Conservation (phyloP, 768 basidiomycete species). For the Inosperma sp. region DNA sequence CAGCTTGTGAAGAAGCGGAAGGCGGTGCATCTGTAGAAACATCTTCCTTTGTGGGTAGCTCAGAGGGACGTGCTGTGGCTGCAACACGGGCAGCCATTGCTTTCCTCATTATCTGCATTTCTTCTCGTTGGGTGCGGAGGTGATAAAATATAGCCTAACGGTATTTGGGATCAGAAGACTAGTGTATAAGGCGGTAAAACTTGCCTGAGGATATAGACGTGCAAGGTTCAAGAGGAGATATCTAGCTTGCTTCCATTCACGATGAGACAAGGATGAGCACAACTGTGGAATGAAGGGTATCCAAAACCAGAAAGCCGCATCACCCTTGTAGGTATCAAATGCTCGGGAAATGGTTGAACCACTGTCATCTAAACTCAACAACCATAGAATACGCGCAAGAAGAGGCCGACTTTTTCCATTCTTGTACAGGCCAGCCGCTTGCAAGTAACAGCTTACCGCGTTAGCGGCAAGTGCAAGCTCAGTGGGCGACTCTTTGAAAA, state of each 20-base stretch:
- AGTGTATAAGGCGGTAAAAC: slow-evolving; percentile 20
- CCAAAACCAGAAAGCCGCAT: slow-evolving; percentile 98
- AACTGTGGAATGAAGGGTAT: slow-evolving; percentile 95
- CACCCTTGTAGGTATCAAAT: slow-evolving; percentile 94
- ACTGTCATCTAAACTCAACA: slow-evolving; percentile 87
- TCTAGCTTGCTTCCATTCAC: slow-evolving; percentile 90
- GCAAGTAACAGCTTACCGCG: slow-evolving; percentile 96
- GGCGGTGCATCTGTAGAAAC: slow-evolving; percentile 17
- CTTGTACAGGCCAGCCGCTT: slow-evolving; percentile 95
- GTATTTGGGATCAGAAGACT: not conserved
- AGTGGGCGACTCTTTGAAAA: slow-evolving; percentile 81
- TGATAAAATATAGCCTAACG: slow-evolving; percentile 90
- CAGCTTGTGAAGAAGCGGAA: slow-evolving; percentile 10
- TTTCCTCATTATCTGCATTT: slow-evolving; percentile 40
- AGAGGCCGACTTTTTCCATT: slow-evolving; percentile 88
- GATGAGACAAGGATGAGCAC: slow-evolving; percentile 79
- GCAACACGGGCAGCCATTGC: slow-evolving; percentile 36
- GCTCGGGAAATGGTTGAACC: slow-evolving; percentile 66
- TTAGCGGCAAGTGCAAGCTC: slow-evolving; percentile 77
- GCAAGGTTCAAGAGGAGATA: slow-evolving; percentile 87
- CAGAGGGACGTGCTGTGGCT: slow-evolving; percentile 28
- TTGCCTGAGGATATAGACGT: slow-evolving; percentile 86
- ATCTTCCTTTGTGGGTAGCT: slow-evolving; percentile 26
- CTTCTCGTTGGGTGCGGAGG: slow-evolving; percentile 64
- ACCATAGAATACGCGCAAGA: slow-evolving; percentile 91